These are phyloP conservation scores for Phytophthora sansomeana DNA, from an alignment of 352 stramenopile species.

Conservation along the genomic window DNA sequence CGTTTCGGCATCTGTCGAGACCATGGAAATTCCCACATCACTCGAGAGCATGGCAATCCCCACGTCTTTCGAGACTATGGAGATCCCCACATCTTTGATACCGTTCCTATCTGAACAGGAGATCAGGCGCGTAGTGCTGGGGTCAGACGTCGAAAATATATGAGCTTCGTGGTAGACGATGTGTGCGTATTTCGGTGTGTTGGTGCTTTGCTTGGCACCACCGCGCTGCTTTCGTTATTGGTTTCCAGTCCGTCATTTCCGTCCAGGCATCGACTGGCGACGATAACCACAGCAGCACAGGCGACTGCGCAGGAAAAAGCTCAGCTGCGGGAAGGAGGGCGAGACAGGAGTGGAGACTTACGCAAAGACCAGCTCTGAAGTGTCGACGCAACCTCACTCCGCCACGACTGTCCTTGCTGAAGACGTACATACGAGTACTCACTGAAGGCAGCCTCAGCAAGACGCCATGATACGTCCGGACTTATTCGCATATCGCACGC, in stretches of 20 bases:
- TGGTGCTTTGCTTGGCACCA: neutral
- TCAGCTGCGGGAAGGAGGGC: too few species aligned
- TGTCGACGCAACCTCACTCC: neutral
- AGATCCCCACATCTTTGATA: conserved; percentile 2
- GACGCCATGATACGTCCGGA: too few species aligned
- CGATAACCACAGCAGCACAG: too few species aligned
- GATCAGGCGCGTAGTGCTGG: neutral
- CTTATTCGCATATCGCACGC: too few species aligned
- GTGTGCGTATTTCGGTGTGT: neutral
- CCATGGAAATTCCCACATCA: conserved; percentile 6
- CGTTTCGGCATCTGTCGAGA: conserved; percentile 13
- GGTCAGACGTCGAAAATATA: neutral
- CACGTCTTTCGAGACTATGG: neutral
- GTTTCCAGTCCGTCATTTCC: too few species aligned
- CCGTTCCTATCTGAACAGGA: conserved; percentile 13
- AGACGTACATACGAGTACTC: too few species aligned
- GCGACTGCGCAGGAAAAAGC: too few species aligned
- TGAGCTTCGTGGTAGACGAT: neutral
- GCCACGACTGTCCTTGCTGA: too few species aligned
- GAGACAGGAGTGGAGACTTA: too few species aligned
- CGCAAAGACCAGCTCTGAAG: neutral
- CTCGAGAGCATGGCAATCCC: conserved; percentile 8
- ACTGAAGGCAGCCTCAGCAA: too few species aligned
- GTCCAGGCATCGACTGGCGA: too few species aligned
- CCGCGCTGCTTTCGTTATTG: neutral